phyloP scores from a whole-genome alignment of 2,329 filamentous ascomycete species.

The Cadophora gregata region DNA sequence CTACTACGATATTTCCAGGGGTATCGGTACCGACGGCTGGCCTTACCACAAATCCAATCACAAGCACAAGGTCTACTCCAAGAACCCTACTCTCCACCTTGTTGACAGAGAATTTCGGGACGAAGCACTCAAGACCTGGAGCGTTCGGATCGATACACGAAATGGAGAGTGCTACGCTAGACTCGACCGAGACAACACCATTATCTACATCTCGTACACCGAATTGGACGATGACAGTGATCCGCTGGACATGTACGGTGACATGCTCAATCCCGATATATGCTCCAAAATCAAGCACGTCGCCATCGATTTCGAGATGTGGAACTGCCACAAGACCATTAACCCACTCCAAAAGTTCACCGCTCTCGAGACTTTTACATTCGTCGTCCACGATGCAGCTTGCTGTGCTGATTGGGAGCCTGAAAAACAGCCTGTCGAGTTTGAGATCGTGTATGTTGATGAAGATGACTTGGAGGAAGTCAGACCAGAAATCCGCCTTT shows the following conservation, averaged over 20 bases:
- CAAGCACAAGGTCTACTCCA: neutral
- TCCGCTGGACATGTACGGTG: neutral
- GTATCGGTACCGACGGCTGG: neutral
- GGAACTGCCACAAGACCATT: neutral
- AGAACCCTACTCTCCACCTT: neutral
- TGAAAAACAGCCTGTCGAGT: neutral
- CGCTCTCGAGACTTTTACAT: neutral
- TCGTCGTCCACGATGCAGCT: conserved; percentile 1
- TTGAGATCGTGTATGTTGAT: neutral
- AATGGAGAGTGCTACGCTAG: conserved; percentile 8
- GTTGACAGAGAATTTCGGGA: neutral
- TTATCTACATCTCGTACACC: conserved; percentile 2
- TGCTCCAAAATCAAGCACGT: conserved; percentile 12
- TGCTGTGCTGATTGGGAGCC: neutral
- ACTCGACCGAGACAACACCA: conserved; percentile 10
- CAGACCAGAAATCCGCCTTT: neutral
- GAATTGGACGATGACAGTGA: neutral
- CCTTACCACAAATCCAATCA: neutral
- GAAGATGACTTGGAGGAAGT: neutral
- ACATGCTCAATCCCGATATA: conserved; percentile 3
- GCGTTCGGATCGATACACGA: neutral
- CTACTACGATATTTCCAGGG: neutral
- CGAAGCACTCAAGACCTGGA: conserved; percentile 10
- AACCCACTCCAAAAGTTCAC: conserved; percentile 12
- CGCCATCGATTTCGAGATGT: neutral